phyloP scores from a whole-genome alignment of 2,329 filamentous ascomycete species.

The Verticillium nubilum region DNA sequence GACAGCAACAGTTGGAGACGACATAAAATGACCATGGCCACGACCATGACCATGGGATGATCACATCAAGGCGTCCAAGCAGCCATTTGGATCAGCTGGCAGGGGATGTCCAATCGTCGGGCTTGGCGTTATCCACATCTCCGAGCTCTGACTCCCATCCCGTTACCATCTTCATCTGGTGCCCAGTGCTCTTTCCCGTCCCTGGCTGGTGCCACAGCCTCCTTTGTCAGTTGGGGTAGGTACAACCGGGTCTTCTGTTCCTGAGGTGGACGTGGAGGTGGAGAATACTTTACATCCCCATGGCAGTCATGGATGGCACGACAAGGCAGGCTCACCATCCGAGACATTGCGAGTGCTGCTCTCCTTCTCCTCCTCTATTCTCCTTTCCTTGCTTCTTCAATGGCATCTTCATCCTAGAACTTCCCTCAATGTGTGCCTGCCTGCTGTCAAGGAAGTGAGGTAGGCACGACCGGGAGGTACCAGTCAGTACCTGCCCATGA shows the following conservation, averaged over 20 bases:
- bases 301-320: not conserved
- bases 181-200: not conserved
- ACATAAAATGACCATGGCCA: not conserved
- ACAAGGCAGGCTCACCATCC: not conserved
- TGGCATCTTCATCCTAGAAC: no score
- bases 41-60: no score
- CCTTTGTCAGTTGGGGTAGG: not conserved
- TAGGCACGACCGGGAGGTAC: no score
- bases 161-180: not conserved
- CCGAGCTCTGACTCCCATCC: not conserved
- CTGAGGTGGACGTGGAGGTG: not conserved
- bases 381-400: no score
- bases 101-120: not conserved
- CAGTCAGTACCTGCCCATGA: no score
- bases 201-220: not conserved
- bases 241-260: not conserved
- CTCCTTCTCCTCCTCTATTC: no score
- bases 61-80: not conserved
- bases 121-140: not conserved
- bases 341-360: not conserved
- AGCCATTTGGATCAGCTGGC: not conserved
- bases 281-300: not conserved
- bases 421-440: no score
- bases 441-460: no score
- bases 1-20: not conserved